phyloP scores from a whole-genome alignment of 2,329 filamentous ascomycete species.

The Endoconidiophora laricicola region DNA sequence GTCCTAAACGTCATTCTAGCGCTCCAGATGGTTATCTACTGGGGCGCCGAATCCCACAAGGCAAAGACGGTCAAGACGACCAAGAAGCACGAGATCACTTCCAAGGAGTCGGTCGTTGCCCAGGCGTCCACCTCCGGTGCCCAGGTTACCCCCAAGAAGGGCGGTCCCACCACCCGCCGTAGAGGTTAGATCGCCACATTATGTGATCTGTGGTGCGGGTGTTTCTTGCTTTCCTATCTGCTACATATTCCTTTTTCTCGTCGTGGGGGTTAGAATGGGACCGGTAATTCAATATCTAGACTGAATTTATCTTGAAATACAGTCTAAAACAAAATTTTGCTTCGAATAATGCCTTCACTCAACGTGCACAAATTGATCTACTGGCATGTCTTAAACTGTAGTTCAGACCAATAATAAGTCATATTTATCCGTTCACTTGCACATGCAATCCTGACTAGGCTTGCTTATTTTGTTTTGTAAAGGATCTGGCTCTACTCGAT shows the following conservation, averaged over 20 bases:
- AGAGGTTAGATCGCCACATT: conserved; percentile 21
- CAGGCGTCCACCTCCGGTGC: conserved; percentile 17
- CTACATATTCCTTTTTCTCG: conserved; percentile 1
- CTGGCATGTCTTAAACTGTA: too few relatives aligned
- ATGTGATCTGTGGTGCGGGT: not conserved
- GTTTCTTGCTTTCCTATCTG: conserved; percentile 4
- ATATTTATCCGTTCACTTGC: too few relatives aligned
- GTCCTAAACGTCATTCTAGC: conserved; percentile 76
- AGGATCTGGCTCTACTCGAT: too few relatives aligned
- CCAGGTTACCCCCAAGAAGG: conserved; percentile 23
- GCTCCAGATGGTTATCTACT: conserved; percentile 88
- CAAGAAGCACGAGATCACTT: conserved; percentile 19
- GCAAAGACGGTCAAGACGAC: conserved; percentile 10
- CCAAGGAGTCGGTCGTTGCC: conserved; percentile 12
- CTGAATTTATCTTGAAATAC: too few relatives aligned
- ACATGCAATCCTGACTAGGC: too few relatives aligned
- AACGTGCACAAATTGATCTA: too few relatives aligned
- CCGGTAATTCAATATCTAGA: too few relatives aligned
- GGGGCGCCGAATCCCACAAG: conserved; percentile 49
- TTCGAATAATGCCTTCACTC: too few relatives aligned
- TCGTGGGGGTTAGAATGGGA: too few relatives aligned
- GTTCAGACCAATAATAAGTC: too few relatives aligned
- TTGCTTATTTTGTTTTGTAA: too few relatives aligned
- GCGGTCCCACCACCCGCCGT: conserved; percentile 26
- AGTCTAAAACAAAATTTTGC: too few relatives aligned